These are phyloP conservation scores for Tolypocladium tundrense DNA, from an alignment of 2,329 filamentous ascomycete species.

Conservation along the genomic window DNA sequence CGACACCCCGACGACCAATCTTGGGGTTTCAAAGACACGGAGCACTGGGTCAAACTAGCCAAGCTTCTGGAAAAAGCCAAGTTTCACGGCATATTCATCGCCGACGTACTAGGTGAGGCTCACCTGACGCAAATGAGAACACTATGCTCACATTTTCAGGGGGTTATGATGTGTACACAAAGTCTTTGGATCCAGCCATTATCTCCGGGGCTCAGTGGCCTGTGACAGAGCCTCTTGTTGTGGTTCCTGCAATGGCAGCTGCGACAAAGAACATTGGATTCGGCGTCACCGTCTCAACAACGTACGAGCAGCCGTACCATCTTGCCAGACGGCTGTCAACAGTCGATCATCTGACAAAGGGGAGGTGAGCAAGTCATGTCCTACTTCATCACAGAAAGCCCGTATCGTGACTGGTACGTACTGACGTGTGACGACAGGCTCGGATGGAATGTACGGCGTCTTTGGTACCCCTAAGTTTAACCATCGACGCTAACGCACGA, in stretches of 20 bases:
- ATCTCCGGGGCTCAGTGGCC: conserved; percentile 59
- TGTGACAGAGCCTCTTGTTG: conserved; percentile 56
- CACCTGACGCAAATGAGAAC: neutral
- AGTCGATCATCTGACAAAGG: conserved; percentile 56
- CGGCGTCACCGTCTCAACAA: conserved; percentile 59
- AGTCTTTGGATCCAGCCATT: conserved; percentile 47
- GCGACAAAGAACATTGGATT: conserved; percentile 59
- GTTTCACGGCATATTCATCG: conserved; percentile 23
- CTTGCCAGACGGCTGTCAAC: conserved; percentile 56
- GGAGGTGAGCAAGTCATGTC: conserved; percentile 28
- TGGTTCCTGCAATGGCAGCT: conserved; percentile 60
- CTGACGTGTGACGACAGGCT: conserved; percentile 21
- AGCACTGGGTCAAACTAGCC: conserved; percentile 47
- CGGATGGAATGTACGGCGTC: conserved; percentile 40
- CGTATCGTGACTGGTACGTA: no score
- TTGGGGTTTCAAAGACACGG: conserved; percentile 47
- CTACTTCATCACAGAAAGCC: no score
- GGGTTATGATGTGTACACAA: conserved; percentile 62
- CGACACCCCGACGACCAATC: conserved; percentile 55
- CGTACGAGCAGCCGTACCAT: conserved; percentile 62
- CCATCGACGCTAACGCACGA: no score
- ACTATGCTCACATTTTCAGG: conserved; percentile 20
- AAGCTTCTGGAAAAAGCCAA: neutral
- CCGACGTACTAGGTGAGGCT: conserved; percentile 45
- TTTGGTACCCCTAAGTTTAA: conserved; percentile 12